Conservation (phyloP, 2,329 filamentous ascomycete species). For the Apiospora kogelbergensis region DNA sequence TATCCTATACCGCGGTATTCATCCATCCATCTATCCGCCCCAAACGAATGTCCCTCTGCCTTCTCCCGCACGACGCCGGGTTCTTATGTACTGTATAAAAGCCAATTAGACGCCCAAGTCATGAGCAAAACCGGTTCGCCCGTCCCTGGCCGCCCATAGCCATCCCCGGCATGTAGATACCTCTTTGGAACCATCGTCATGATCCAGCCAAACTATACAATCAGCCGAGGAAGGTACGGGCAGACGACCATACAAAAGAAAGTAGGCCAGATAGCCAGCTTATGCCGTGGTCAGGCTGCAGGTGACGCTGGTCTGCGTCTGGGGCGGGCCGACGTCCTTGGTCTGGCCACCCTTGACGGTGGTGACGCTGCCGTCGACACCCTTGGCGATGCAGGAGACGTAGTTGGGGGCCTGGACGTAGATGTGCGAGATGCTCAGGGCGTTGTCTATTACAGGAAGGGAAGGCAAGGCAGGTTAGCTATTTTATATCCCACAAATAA, state of each 20-base stretch:
- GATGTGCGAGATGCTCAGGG: slow-evolving; percentile 10
- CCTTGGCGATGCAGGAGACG: slow-evolving; percentile 1
- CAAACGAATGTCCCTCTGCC: neutral
- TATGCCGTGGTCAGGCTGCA: neutral
- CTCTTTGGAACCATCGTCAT: neutral
- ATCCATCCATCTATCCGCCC: neutral
- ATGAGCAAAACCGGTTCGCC: neutral
- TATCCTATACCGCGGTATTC: neutral
- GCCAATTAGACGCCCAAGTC: neutral
- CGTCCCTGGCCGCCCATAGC: neutral
- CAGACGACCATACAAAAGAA: neutral
- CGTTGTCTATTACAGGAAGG: neutral
- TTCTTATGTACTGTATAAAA: neutral
- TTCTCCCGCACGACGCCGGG: neutral
- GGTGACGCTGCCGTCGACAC: slow-evolving; percentile 6
- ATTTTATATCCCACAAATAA: neutral
- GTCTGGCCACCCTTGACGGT: neutral
- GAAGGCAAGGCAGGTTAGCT: neutral
- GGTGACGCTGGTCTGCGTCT: neutral
- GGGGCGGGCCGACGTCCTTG: slow-evolving; percentile 10
- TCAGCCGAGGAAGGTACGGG: neutral
- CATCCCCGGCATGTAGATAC: neutral
- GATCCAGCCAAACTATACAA: neutral
- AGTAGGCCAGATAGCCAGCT: neutral
- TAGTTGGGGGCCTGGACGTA: neutral